Percentiles rank a stretch among this genome's conserved stretches.
These are phyloP conservation scores for Collybia nuda DNA, from an alignment of 768 basidiomycete species.

Conservation along the genomic window DNA sequence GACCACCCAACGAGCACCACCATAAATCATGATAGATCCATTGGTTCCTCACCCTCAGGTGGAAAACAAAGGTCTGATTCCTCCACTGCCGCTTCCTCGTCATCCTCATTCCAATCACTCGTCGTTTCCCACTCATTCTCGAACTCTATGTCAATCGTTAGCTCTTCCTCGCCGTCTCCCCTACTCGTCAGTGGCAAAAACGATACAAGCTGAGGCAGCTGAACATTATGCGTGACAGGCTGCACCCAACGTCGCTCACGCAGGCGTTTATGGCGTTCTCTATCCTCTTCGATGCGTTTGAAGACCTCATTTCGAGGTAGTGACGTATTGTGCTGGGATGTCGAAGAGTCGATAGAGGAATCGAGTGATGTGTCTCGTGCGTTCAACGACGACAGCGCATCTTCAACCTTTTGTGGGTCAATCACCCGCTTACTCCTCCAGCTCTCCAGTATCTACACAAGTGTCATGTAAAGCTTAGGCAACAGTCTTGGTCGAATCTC, in stretches of 20 bases:
- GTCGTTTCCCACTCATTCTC: slow-evolving; percentile 90
- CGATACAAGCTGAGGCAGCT: slow-evolving; percentile 48
- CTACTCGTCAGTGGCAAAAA: slow-evolving; percentile 59
- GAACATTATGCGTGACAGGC: slow-evolving; percentile 57
- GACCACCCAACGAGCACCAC: slow-evolving; percentile 10
- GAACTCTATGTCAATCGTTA: slow-evolving; percentile 78
- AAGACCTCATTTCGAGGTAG: slow-evolving; percentile 71
- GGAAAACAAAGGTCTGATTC: slow-evolving; percentile 75
- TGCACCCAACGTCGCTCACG: slow-evolving; percentile 94
- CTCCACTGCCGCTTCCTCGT: slow-evolving; percentile 72
- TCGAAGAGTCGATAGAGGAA: slow-evolving; percentile 21
- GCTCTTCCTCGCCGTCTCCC: slow-evolving; percentile 54
- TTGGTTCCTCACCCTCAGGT: slow-evolving; percentile 39
- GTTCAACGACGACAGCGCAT: slow-evolving; percentile 58
- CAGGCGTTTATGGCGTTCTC: slow-evolving; percentile 89
- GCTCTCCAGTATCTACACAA: slow-evolving; percentile 78
- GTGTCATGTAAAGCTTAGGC: not conserved
- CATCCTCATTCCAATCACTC: slow-evolving; percentile 90
- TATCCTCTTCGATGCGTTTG: slow-evolving; percentile 88
- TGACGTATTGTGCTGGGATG: slow-evolving; percentile 16
- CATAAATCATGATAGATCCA: slow-evolving; percentile 41
- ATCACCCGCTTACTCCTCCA: slow-evolving; percentile 87
- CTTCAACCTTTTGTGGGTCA: slow-evolving; percentile 76
- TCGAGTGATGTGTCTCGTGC: slow-evolving; percentile 30
- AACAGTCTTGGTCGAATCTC: slow-evolving; percentile 13